These are phyloP conservation scores for Geranomyces michiganensis DNA, from an alignment of 192 early-diverging fungal species.

Conservation along the genomic window DNA sequence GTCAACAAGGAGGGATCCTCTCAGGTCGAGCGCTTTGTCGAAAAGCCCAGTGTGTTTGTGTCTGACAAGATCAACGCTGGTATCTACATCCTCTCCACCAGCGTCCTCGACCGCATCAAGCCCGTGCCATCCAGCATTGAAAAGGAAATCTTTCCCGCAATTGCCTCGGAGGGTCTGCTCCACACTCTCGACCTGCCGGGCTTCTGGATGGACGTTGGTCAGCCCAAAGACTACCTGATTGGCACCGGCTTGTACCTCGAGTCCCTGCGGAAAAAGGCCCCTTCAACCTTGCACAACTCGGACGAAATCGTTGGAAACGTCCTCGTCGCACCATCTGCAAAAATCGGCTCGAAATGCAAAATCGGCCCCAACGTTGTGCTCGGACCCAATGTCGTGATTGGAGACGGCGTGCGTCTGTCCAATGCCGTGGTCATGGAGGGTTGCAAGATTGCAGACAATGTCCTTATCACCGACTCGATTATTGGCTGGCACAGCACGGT, in stretches of 20 bases:
- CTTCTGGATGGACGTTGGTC: slow-evolving; percentile 99
- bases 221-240: slow-evolving; percentile 97
- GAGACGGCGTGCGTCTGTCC: slow-evolving; percentile 92
- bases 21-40: slow-evolving; percentile 92
- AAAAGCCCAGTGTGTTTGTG: slow-evolving; percentile 95
- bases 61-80: slow-evolving; percentile 99
- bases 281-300: slow-evolving; percentile 70
- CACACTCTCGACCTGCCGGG: slow-evolving; percentile 93
- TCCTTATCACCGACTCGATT: slow-evolving; percentile 89
- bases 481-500: slow-evolving; percentile 96
- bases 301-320: slow-evolving; percentile 78
- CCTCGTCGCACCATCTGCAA: slow-evolving; percentile 86
- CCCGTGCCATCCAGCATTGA: slow-evolving; percentile 97
- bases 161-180: slow-evolving; percentile 85
- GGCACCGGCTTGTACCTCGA: slow-evolving; percentile 93
- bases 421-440: slow-evolving; percentile 88
- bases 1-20: slow-evolving; percentile 76
- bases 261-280: slow-evolving; percentile 76
- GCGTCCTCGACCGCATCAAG: slow-evolving; percentile 84
- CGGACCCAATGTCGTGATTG: slow-evolving; percentile 87
- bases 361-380: slow-evolving; percentile 98
- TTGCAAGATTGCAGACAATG: slow-evolving; percentile 81
- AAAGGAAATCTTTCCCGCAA: slow-evolving; percentile 94
- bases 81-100: slow-evolving; percentile 96
- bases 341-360: slow-evolving; percentile 92